Base-by-base conservation (phyloP, 2,329 filamentous ascomycete genomes). In the Colletotrichum melonis region DNA sequence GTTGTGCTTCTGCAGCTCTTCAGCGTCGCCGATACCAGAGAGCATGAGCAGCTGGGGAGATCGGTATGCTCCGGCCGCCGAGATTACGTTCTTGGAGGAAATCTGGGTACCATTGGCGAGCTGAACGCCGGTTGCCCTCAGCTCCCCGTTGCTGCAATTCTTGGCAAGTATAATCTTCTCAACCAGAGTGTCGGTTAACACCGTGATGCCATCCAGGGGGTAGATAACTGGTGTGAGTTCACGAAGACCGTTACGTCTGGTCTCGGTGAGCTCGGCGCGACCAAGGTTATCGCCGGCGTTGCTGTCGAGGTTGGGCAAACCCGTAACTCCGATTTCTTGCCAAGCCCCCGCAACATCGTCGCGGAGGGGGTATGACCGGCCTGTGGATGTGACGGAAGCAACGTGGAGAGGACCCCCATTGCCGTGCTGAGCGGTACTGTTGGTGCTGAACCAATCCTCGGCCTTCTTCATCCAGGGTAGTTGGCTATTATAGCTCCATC, bases 1-100 rank as follows among this genome's bases (percentile, higher is more conserved):
- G n/a, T 79, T 80, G 55, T 85, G 78, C 67, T 84, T 79, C n/a
- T 83, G 79, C 2, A 73, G 78, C 63, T 88, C 86, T 0, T 80
- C 77, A 49, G 80, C 81, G 8, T 85, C 82, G 0, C 88, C 88
- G 32, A 89, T 87, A 0, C 88, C 88, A 9, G 87, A 89, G n/a
- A 86, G 85, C 75, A 88, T 84, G 4, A 89, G 82, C 49, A 89
- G 84, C 24, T 84, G 84, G 1, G 88, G 87, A 52, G 85, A 87
- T 77, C 86, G 87, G 76, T 38, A 38, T 6, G 35, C 35, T 38
- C 35, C 35, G 1, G 35, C 35, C 35, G 35, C 35, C 35, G 12
- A 38, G 35, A 38, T 38, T 16, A 87, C 74, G 66, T 83, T 77
- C n/a, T 78, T 76, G 66, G 79, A 76, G 2, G 54, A 59, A 14